phyloP scores from a whole-genome alignment of 441 rosid species.

The Erodium moschatum region DNA sequence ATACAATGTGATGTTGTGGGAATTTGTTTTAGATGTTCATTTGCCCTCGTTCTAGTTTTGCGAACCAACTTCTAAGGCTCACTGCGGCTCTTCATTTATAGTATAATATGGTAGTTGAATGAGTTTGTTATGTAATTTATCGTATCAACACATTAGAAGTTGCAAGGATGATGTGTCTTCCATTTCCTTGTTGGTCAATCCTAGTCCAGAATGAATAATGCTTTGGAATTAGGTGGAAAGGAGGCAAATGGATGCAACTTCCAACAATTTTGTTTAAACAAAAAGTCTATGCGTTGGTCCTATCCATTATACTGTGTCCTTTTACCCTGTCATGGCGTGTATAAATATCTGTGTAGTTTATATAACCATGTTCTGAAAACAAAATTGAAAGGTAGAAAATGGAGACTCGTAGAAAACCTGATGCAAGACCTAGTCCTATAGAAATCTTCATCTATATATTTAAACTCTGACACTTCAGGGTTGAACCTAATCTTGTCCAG shows the following conservation, averaged over 20 bases:
- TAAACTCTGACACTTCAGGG: background rate
- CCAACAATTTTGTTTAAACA: background rate
- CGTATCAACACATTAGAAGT: background rate
- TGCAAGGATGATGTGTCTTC: background rate
- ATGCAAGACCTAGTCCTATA: background rate
- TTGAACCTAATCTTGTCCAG: background rate
- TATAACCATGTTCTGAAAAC: background rate
- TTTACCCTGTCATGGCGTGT: background rate
- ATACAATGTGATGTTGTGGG: background rate
- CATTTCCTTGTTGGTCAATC: constrained; percentile 1
- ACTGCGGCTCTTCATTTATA: background rate
- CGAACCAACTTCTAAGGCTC: background rate
- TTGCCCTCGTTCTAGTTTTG: background rate
- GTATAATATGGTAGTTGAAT: no score
- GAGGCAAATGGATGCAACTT: background rate
- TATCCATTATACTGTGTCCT: no score
- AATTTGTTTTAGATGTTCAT: background rate
- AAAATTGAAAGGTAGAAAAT: background rate
- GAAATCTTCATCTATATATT: background rate
- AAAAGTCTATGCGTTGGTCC: background rate
- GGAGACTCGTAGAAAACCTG: background rate
- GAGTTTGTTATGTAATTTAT: no score
- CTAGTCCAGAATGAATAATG: background rate
- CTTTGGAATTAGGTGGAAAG: background rate
- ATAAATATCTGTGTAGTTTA: background rate